Conservation (phyloP, 1,284 basidiomycete species). For the Anthracocystis panici-leucophaei region DNA sequence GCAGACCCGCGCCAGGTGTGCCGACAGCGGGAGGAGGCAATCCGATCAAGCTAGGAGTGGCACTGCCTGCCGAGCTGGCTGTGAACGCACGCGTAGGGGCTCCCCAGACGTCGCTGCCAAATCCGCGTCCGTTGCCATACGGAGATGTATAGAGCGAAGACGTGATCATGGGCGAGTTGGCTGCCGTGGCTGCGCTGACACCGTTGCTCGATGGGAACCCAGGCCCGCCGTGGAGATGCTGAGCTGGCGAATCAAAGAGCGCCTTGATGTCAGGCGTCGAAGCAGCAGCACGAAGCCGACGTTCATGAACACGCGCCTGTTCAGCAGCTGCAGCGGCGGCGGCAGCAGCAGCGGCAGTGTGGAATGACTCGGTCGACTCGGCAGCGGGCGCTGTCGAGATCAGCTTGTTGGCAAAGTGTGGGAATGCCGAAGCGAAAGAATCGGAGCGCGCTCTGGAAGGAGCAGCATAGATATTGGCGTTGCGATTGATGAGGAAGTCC, state of each 20-base stretch:
- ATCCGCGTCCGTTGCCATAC: conserved; percentile 52
- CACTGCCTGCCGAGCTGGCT: conserved; percentile 39
- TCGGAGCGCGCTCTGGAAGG: conserved; percentile 76
- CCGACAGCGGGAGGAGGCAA: conserved; percentile 40
- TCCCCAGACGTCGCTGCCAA: conserved; percentile 66
- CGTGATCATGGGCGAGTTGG: conserved; percentile 54
- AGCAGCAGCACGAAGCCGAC: conserved; percentile 82
- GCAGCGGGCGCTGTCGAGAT: conserved; percentile 56
- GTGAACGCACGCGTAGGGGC: conserved; percentile 54
- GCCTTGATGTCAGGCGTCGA: conserved; percentile 96
- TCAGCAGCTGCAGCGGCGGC: conserved; percentile 37
- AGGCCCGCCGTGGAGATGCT: conserved; percentile 70
- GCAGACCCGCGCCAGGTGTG: conserved; percentile 20
- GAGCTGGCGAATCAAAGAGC: conserved; percentile 76
- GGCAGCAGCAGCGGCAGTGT: conserved; percentile 33
- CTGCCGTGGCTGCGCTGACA: conserved; percentile 29
- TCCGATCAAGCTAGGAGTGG: conserved; percentile 40
- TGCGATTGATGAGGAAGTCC: conserved; percentile 87
- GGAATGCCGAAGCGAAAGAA: conserved; percentile 93
- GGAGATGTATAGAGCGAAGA: conserved; percentile 65
- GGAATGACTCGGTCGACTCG: conserved; percentile 63
- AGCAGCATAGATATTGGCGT: conserved; percentile 72
- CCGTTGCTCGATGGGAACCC: conserved; percentile 60
- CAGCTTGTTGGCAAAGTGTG: conserved; percentile 95
- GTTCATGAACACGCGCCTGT: conserved; percentile 76